These are phyloP conservation scores for Cystoderma amianthinum DNA, from an alignment of 768 basidiomycete genomes.

Conservation along the genomic window DNA sequence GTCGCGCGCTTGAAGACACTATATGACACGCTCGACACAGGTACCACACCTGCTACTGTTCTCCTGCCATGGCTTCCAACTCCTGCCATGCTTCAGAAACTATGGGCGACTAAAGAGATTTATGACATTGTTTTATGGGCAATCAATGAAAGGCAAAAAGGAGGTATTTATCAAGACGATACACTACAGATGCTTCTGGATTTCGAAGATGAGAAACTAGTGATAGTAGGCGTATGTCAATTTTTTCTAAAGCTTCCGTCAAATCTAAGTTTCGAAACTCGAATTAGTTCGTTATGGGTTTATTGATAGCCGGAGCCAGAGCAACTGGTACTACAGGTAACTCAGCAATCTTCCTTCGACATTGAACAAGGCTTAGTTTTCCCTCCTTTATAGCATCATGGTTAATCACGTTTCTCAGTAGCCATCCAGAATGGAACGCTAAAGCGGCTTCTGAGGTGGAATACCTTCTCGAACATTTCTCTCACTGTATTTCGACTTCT, in stretches of 20 bases:
- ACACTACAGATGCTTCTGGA: conserved; percentile 73
- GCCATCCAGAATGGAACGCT: conserved; percentile 56
- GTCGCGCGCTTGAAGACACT: conserved; percentile 57
- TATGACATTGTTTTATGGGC: conserved; percentile 60
- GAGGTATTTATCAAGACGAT: conserved; percentile 53
- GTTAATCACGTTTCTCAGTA: conserved; percentile 68
- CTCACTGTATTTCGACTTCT: conserved; percentile 14
- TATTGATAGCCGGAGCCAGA: conserved; percentile 72
- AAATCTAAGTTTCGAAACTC: conserved; percentile 9
- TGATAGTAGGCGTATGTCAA: conserved; percentile 59
- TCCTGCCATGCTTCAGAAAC: conserved; percentile 65
- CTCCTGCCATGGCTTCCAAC: conserved; percentile 74
- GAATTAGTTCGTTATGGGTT: conserved; percentile 71
- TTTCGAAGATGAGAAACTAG: conserved; percentile 56
- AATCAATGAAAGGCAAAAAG: conserved; percentile 49
- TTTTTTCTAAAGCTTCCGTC: conserved; percentile 5
- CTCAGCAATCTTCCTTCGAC: conserved; percentile 4
- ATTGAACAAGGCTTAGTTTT: background rate
- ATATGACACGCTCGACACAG: conserved; percentile 63
- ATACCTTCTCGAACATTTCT: conserved; percentile 37
- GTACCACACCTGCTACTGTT: conserved; percentile 67
- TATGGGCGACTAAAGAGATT: conserved; percentile 69
- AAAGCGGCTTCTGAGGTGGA: conserved; percentile 59
- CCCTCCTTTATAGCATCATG: conserved; percentile 49
- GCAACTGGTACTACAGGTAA: conserved; percentile 75